Evolutionary conservation across 2,329 filamentous ascomycete species (phyloP), one percentile per base, ranked within the genome.

Genomic region (Rhinocladiella similis): DNA sequence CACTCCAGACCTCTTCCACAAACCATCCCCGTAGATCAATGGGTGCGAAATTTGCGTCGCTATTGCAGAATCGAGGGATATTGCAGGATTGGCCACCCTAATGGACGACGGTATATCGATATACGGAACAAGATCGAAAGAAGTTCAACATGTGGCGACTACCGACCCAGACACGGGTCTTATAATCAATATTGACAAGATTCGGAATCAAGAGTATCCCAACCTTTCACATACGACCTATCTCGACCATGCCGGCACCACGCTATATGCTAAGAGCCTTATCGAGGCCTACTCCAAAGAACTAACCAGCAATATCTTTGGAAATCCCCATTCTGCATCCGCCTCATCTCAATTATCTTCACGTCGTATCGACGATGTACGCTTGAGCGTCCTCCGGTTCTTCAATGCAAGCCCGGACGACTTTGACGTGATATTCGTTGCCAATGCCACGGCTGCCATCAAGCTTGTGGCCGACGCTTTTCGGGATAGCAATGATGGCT

Each of bases 171-270:
- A 53, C 4, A 63, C 59, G 10, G 72, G 69, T 13, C 77, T 78
- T 60, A 70, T 77, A 57, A 68, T 68, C n/a, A 72, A 78, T 53
- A 72, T 82, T 53, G 75, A 79, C 52, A 60, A 67, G 3, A 78
- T 82, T 60, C 73, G 79, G 47, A 67, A 69, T 22, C 64, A 64
- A 18, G 75, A 82, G 61, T 82, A 80, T 67, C 79, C 79, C 18
- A 62, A 69, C 29, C 67, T 78, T 22, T 71, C 69, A 64, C 90
- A 82, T 50, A 84, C 84, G 9, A 80, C 86, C 46, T 97, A 97
- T 71, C 86, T 97, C 54, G 93, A 97, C 66, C 92, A 97, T 87
- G 91, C 91, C 0, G 93, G 91, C n/a, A 90, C 90, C n/a, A 93
- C 92, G 0, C 78, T 89, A 1, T 90, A 89, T 68, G 79, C 91